Conservation (phyloP, 208 protist genomes). For the Leishmania tropica region DNA sequence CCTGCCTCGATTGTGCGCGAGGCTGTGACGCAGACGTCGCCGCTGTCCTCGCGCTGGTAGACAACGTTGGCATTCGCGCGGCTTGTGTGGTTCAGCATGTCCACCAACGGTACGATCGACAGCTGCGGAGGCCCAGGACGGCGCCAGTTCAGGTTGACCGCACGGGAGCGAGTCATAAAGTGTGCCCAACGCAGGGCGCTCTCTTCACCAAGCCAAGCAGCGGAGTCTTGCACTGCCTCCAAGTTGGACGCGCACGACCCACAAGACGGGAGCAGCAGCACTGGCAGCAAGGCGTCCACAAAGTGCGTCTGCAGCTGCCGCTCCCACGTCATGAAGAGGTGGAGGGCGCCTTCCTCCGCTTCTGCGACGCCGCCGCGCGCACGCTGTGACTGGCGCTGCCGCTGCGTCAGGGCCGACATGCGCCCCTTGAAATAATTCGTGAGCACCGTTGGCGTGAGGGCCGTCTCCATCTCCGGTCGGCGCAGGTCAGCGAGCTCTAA, state of each 20-base stretch:
- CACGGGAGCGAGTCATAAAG: conserved; percentile 87
- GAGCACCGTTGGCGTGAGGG: conserved; percentile 46
- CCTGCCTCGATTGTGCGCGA: conserved; percentile 47
- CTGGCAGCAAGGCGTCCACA: conserved; percentile 39
- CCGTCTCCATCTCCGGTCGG: conserved; percentile 52
- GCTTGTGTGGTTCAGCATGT: conserved; percentile 81
- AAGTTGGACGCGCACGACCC: not conserved
- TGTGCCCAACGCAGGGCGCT: conserved; percentile 73
- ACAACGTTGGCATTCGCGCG: conserved; percentile 54
- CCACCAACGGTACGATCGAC: conserved; percentile 76
- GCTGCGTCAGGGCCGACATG: conserved; percentile 48
- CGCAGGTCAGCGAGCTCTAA: conserved; percentile 44
- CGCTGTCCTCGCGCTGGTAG: conserved; percentile 36
- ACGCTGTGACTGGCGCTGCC: conserved; percentile 55
- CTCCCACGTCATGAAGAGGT: conserved; percentile 38
- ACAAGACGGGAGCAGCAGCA: conserved; percentile 14
- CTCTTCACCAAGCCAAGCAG: conserved; percentile 25
- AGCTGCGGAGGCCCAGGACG: conserved; percentile 25
- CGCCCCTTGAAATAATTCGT: conserved; percentile 55
- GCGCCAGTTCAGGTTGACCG: conserved; percentile 54
- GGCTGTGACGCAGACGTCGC: conserved; percentile 54
- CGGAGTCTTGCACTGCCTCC: conserved; percentile 9
- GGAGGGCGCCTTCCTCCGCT: conserved; percentile 33
- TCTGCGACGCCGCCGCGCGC: conserved; percentile 21
- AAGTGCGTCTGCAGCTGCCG: conserved; percentile 38